Base-by-base conservation (phyloP, 108 stramenopile species). In the Nitzschia inconspicua region DNA sequence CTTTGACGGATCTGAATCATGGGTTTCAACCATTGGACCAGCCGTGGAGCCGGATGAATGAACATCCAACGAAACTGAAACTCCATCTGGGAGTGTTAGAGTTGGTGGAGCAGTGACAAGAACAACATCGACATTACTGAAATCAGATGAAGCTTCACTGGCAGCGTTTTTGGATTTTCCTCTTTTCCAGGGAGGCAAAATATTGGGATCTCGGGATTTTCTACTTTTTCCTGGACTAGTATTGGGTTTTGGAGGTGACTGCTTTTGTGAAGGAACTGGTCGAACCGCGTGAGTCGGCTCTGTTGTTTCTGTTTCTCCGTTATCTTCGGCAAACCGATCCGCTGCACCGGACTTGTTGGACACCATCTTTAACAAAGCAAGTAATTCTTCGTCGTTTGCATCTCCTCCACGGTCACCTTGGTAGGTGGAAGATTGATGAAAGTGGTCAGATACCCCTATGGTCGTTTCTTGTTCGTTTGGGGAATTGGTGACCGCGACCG, bases 311-410 rank as follows among this genome's bases (percentile, higher is more conserved):
- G 32, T 24, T 13, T 41, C 30, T 18, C 29, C 10, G 13, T 47
- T 47, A 10, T 59, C 50, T n/a, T 70, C 72, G 23, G 71, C 68
- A 63, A 82, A 82, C 19, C 80, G 69, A 70, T 67, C 62, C 1
- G 54, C 67, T 44, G 66, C 34, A 14, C 72, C 42, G 0, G 62
- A 64, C 27, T 82, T 85, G 34, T 62, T 70, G 1, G 87, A 89
- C 26, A 93, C 72, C 0, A 69, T 88, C 37, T 77, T 65, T 27
- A 93, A 51, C 56, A 75, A 54, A 4, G 91, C 87, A 44, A 89
- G 47, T 26, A 91, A 49, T 41, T 85, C 89, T 28, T 79, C 85
- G 48, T 90, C 89, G 30, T 90, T 70, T 19, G 90, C 90, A 44
- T 62, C 56, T 2, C 86, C 86, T 13, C 90, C 90, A 19, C 86